Evolutionary conservation across 2,329 filamentous ascomycete genomes (phyloP), one percentile per base, ranked within the genome.

Genomic region (Aschersonia sp.): DNA sequence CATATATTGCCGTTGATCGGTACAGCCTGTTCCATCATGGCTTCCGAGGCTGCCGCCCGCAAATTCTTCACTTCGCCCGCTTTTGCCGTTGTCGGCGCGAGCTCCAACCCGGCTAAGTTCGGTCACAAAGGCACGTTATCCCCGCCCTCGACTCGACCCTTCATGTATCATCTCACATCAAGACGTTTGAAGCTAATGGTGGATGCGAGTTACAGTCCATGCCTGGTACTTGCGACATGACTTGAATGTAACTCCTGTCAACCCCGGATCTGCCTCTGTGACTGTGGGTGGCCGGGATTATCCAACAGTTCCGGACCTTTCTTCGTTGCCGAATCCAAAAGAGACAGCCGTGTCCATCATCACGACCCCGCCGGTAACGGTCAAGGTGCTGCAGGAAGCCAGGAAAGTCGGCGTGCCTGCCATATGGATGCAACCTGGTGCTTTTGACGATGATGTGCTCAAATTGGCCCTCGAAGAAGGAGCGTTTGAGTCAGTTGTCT

Each of bases 351-450:
- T 97, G 10, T 90, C 84, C 35, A 78, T 97, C 58, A 87, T 97
- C 60, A 97, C 92, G 10, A 87, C 87, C 4, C 90, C 92, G 0
- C 65, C 73, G 2, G 79, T 86, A 32, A 95, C 92, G 1, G 73
- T 82, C 50, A 68, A 79, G 57, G 70, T 94, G 6, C 69, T 97
- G 41, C 71, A 80, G 52, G 85, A 94, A 63, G 92, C 90, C 0
- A 85, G 81, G 63, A 70, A 76, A 48, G 71, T 84, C 9, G 82
- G 88, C 4, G 68, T 94, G 43, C 74, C 78, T 14, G 76, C 85
- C 30, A 81, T 95, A 5, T 95, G 87, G 85, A 68, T 97, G 54
- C 92, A 97, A 67, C 92, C 92, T 0, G 92, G 90, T 1, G 89
- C 80, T 12, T 97, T 85, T 60, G 81, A 95, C 60, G 78, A 85